These are phyloP conservation scores for Aegilops umbellulata DNA, from an alignment of 176 grass and related monocot species.

Conservation along the genomic window DNA sequence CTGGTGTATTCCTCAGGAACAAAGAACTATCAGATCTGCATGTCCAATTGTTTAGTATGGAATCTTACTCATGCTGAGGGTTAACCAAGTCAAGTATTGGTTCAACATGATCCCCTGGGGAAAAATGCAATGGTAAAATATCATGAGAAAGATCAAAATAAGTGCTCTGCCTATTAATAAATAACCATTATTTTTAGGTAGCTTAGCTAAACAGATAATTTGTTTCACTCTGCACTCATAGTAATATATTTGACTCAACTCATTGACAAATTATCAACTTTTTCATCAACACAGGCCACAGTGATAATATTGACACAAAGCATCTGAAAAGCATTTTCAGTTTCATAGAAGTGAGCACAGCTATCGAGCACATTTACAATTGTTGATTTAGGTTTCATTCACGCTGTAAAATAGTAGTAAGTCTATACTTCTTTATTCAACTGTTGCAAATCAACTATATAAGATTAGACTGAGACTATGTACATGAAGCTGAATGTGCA, in stretches of 20 bases:
- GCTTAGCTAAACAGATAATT: background rate
- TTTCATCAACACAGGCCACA: background rate
- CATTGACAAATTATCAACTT: background rate
- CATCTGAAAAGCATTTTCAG: background rate
- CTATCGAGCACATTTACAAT: background rate
- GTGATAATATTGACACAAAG: background rate
- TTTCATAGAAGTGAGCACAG: background rate
- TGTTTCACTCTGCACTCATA: background rate
- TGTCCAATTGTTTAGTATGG: slow-evolving; percentile 1
- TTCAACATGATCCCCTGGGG: slow-evolving; percentile 67
- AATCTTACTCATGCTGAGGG: slow-evolving; percentile 85
- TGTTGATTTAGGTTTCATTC: background rate
- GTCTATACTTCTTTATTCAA: background rate
- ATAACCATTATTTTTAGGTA: background rate
- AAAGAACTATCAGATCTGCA: slow-evolving; percentile 1
- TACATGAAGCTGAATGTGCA: background rate
- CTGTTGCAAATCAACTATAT: background rate
- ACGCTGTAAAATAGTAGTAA: background rate
- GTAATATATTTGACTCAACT: background rate
- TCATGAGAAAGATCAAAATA: background rate
- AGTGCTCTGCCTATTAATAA: background rate
- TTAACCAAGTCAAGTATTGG: slow-evolving; percentile 87
- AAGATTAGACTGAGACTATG: background rate
- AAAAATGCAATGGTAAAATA: slow-evolving; percentile 21
- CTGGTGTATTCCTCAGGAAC: background rate